Evolutionary conservation across 768 basidiomycete species (phyloP).

Genomic region (Phlebiopsis flavidoalba): DNA sequence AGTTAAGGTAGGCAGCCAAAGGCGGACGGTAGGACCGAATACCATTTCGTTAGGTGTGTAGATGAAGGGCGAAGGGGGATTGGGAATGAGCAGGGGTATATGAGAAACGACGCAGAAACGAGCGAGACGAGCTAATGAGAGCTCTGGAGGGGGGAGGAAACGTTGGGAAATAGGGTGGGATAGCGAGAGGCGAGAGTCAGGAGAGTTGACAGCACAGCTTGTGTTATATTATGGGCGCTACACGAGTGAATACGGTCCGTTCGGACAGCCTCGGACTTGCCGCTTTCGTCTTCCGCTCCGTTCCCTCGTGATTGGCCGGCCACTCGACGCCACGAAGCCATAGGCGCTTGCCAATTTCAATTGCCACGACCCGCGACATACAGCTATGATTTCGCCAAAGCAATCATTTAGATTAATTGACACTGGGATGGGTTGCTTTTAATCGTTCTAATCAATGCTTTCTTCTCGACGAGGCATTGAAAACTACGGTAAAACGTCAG

Average conservation of each 20-base stretch:
- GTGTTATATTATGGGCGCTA: not conserved
- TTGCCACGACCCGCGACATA: not conserved
- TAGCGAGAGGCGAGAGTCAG: not conserved
- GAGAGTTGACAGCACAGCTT: not conserved
- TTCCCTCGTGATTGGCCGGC: not conserved
- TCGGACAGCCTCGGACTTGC: not conserved
- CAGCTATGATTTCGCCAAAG: no score
- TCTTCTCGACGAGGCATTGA: not conserved
- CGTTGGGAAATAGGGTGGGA: no score
- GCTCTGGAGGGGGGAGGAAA: not conserved
- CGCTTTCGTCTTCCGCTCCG: not conserved
- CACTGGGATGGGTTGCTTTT: no score
- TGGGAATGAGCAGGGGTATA: not conserved
- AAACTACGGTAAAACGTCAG: not conserved
- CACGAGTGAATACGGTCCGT: not conserved
- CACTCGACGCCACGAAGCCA: not conserved
- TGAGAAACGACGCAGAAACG: not conserved
- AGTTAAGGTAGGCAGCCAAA: constrained; percentile 20
- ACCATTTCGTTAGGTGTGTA: constrained; percentile 6
- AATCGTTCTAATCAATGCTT: no score
- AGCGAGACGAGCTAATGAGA: not conserved
- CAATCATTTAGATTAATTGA: no score
- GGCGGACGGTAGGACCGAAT: constrained; percentile 10
- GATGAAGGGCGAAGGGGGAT: not conserved
- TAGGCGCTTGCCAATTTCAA: not conserved